These are phyloP conservation scores for Fusarium incarnatum DNA, from an alignment of 2,329 filamentous ascomycete species.

Conservation along the genomic window DNA sequence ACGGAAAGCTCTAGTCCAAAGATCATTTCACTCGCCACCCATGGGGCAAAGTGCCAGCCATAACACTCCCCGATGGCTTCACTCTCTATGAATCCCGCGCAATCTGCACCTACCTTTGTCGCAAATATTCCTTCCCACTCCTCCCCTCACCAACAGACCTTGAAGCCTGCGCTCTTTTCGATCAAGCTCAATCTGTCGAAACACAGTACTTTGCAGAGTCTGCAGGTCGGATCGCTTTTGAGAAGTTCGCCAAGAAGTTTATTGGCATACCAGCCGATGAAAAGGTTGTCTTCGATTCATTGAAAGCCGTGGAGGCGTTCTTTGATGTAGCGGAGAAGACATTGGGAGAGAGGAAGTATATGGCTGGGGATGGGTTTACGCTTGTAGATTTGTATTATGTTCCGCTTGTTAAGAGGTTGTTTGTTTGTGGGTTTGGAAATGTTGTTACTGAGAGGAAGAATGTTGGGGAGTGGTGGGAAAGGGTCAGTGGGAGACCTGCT, in stretches of 20 bases:
- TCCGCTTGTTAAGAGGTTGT: neutral
- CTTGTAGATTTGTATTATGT: neutral
- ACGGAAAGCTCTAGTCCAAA: neutral
- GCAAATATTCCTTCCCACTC: neutral
- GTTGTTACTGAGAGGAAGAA: neutral
- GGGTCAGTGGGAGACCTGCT: neutral
- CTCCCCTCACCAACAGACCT: neutral
- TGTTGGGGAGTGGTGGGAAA: neutral
- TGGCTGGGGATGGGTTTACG: neutral
- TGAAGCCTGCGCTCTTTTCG: neutral
- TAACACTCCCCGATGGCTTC: neutral
- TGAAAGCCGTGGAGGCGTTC: neutral
- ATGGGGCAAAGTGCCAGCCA: neutral
- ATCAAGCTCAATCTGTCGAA: neutral
- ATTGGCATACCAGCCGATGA: neutral
- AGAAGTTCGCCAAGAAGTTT: neutral
- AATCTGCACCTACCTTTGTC: neutral
- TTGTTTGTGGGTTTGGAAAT: neutral
- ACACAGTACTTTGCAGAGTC: neutral
- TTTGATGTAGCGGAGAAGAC: neutral
- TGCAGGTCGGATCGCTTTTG: neutral
- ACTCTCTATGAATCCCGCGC: neutral
- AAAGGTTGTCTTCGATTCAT: fast-evolving
- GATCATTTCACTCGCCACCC: neutral
- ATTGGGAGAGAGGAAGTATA: neutral